A percentile compares a stretch with the other conserved stretches of the same genome.
Evolutionary conservation across 208 protist genomes (phyloP).

Genomic region (Acanthamoeba lenticulata): DNA sequence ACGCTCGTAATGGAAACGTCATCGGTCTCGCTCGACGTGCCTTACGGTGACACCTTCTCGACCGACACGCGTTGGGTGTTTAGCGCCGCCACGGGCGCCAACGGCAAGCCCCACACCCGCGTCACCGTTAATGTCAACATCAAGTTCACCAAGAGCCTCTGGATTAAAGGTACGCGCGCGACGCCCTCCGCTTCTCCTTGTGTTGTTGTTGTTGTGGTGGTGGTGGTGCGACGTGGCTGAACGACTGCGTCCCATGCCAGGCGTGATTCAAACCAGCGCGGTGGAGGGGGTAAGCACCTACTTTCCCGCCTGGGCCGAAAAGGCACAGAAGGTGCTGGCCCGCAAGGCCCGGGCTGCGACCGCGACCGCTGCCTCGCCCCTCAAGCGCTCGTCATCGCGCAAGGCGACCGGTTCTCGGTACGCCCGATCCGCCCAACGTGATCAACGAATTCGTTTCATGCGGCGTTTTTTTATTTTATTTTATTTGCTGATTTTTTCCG

Average conservation of each 20-base stretch:
- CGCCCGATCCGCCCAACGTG: background rate
- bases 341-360: background rate
- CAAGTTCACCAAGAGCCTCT: slow-evolving; percentile 52
- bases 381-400: background rate
- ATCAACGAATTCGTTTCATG: too few species aligned
- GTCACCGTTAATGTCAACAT: background rate
- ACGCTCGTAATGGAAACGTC: slow-evolving; percentile 52
- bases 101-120: background rate
- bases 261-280: slow-evolving; percentile 11
- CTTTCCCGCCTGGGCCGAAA: slow-evolving; percentile 22
- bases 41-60: slow-evolving; percentile 54
- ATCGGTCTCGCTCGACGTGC: background rate
- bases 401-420: background rate
- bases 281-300: slow-evolving; percentile 32
- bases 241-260: background rate
- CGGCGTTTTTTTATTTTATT: too few species aligned
- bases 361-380: background rate
- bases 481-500: too few species aligned
- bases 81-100: background rate
- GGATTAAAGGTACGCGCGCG: slow-evolving; percentile 55
- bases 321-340: background rate
- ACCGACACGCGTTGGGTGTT: slow-evolving; percentile 19
- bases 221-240: background rate
- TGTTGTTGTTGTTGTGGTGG: too few species aligned
- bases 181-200: too few species aligned